These are phyloP conservation scores for Xerocomus spinulosus DNA, from an alignment of 768 basidiomycete genomes.

Conservation along the genomic window DNA sequence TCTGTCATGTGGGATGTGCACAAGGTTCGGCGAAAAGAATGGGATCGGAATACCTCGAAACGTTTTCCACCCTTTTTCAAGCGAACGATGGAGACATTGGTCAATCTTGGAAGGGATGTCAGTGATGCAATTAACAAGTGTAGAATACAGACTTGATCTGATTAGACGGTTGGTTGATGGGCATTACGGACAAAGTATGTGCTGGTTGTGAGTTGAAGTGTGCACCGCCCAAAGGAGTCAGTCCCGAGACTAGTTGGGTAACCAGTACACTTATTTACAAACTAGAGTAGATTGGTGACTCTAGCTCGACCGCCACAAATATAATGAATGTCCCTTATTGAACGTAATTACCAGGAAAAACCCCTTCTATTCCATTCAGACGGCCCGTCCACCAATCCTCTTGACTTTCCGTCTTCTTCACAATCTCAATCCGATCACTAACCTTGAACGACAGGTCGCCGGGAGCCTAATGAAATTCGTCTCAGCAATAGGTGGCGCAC, in stretches of 20 bases:
- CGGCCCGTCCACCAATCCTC: constrained; percentile 99
- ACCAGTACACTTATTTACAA: neutral
- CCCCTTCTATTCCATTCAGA: constrained; percentile 75
- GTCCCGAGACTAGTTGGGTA: neutral
- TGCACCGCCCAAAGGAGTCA: neutral
- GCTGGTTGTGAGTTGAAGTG: neutral
- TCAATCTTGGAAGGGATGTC: constrained; percentile 54
- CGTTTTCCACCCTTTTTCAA: constrained; percentile 97
- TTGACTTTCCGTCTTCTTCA: constrained; percentile 72
- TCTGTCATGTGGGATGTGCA: constrained; percentile 39
- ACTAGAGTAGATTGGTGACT: neutral
- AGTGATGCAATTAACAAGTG: neutral
- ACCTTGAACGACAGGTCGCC: constrained; percentile 88
- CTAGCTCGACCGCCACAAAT: too few species aligned
- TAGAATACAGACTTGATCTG: constrained; percentile 68
- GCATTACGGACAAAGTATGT: too few species aligned
- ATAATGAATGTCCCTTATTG: constrained; percentile 15
- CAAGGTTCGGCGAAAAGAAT: neutral
- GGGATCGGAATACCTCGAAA: constrained; percentile 64
- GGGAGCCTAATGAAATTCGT: constrained; percentile 67
- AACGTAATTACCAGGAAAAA: constrained; percentile 74
- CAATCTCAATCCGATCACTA: constrained; percentile 88
- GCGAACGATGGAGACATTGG: constrained; percentile 94
- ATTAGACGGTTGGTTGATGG: constrained; percentile 83
- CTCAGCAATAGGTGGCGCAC: neutral